These are phyloP conservation scores for Lichtheimia corymbifera DNA, from an alignment of 371 early-diverging fungal species.

Conservation along the genomic window DNA sequence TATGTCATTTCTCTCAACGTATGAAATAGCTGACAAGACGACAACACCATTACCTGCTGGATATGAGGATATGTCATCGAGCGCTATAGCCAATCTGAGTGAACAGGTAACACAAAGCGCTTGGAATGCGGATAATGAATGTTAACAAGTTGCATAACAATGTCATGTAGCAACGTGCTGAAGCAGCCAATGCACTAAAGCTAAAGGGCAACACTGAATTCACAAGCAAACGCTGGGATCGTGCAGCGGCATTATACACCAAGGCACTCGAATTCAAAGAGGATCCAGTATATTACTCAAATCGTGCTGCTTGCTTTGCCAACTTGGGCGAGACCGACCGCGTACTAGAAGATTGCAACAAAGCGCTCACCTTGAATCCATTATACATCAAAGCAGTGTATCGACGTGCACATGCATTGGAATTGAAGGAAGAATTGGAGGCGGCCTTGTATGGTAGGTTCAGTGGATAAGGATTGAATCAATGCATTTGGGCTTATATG, in stretches of 20 bases:
- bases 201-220: constrained; percentile 86
- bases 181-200: constrained; percentile 80
- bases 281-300: constrained; percentile 88
- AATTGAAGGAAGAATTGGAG: constrained; percentile 60
- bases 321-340: constrained; percentile 70
- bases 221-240: constrained; percentile 75
- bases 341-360: constrained; percentile 72
- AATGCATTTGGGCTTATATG: too few species aligned
- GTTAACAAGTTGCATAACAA: neutral
- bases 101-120: constrained; percentile 11
- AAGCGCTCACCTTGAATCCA: constrained; percentile 74
- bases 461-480: too few species aligned
- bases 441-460: constrained; percentile 79
- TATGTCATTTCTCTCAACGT: neutral
- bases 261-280: constrained; percentile 80
- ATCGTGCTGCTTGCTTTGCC: constrained; percentile 92
- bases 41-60: neutral
- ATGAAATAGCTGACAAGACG: neutral
- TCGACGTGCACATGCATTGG: constrained; percentile 82
- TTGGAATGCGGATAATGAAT: constrained; percentile 4
- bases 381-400: constrained; percentile 81
- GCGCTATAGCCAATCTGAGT: neutral
- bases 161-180: constrained; percentile 51
- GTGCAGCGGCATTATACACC: constrained; percentile 85
- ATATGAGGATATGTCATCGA: neutral